A percentile compares a stretch with the other conserved stretches of the same genome.
phyloP scores from a whole-genome alignment of 306 rosid species.

The Leucaena leucocephala region DNA sequence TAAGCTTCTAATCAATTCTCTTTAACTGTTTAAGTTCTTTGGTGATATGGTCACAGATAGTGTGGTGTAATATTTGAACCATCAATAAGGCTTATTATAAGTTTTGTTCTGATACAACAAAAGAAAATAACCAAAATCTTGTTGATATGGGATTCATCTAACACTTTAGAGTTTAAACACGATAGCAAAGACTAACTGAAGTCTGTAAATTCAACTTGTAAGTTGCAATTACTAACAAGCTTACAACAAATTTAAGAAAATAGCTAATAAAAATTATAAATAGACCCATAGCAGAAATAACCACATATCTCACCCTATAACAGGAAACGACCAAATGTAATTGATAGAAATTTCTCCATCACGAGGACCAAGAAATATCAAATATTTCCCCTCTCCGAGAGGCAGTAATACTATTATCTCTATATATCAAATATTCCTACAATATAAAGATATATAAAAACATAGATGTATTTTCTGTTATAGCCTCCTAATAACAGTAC shows the following conservation, averaged over 20 bases:
- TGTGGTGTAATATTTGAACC: neutral
- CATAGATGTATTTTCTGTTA: neutral
- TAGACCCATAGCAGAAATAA: neutral
- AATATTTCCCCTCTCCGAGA: neutral
- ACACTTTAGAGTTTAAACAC: neutral
- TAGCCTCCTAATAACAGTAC: neutral
- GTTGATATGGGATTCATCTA: constrained; percentile 1
- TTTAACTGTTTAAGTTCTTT: neutral
- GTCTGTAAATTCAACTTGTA: neutral
- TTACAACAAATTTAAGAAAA: neutral
- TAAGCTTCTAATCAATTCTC: neutral
- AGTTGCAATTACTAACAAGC: neutral
- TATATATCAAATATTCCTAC: neutral
- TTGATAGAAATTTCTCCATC: neutral
- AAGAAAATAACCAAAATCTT: neutral
- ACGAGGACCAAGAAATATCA: neutral
- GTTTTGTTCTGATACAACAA: neutral
- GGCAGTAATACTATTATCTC: neutral
- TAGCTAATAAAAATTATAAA: neutral
- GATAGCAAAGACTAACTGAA: neutral
- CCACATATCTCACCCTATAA: neutral
- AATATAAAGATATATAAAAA: neutral
- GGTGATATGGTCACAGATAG: neutral
- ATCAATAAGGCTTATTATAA: neutral
- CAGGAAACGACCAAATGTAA: neutral